phyloP scores from a whole-genome alignment of 2,329 filamentous ascomycete species.

The Claviceps sp. region DNA sequence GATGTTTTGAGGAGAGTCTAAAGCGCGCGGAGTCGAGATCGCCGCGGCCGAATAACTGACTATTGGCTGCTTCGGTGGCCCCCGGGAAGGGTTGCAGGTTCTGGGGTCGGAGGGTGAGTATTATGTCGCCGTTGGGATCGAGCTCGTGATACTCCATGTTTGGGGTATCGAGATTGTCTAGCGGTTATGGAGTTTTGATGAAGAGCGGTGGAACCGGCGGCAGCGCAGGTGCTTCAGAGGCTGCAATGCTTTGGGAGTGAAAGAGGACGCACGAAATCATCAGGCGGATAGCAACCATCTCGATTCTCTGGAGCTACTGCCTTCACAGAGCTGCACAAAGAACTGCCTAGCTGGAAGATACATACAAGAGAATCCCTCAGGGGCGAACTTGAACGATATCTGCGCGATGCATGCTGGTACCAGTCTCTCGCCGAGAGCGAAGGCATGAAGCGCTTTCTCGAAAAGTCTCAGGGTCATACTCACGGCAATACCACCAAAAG shows the following conservation, averaged over 20 bases:
- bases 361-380: slow-evolving; percentile 66
- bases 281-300: slow-evolving; percentile 71
- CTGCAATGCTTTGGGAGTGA: too few relatives aligned
- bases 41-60: background rate
- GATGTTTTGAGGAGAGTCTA: slow-evolving; percentile 21
- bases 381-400: slow-evolving; percentile 72
- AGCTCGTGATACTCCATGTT: background rate
- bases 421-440: slow-evolving; percentile 79
- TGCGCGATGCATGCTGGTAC: slow-evolving; percentile 70
- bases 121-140: background rate
- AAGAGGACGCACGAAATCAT: slow-evolving; percentile 59
- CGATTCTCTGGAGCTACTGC: slow-evolving; percentile 66
- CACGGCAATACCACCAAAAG: slow-evolving; percentile 38
- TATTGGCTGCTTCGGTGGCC: background rate
- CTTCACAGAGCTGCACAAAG: slow-evolving; percentile 64
- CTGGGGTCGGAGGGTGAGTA: background rate
- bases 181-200: too few relatives aligned
- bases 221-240: too few relatives aligned
- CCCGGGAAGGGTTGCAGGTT: background rate
- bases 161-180: too few relatives aligned
- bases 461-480: slow-evolving; percentile 65
- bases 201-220: too few relatives aligned
- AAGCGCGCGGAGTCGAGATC: slow-evolving; percentile 1
- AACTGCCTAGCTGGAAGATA: slow-evolving; percentile 70
- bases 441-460: slow-evolving; percentile 90